A percentile compares a stretch with the other conserved stretches of the same genome.
Evolutionary conservation across 2,329 filamentous ascomycete genomes (phyloP).

Genomic region (Botrytis pseudocinerea): DNA sequence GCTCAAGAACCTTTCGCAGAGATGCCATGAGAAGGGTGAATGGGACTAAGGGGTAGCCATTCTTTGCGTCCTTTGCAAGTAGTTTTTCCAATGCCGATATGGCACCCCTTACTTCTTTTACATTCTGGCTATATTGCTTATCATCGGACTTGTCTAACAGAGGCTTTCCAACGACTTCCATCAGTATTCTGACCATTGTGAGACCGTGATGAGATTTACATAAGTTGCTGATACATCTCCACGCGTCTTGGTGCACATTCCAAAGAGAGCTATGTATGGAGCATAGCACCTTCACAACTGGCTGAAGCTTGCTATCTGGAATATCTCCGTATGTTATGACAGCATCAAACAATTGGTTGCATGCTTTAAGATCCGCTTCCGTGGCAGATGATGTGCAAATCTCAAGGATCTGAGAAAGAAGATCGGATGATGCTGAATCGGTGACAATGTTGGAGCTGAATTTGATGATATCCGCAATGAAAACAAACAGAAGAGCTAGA

Average conservation of each 20-base stretch:
- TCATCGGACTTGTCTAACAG: constrained; percentile 48
- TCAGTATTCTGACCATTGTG: constrained; percentile 63
- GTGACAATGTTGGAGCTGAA: constrained; percentile 71
- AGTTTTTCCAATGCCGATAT: constrained; percentile 64
- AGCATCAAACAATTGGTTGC: constrained; percentile 67
- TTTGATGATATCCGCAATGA: constrained; percentile 68
- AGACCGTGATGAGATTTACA: constrained; percentile 74
- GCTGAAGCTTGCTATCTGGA: constrained; percentile 60
- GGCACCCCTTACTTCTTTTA: constrained; percentile 61
- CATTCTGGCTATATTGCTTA: constrained; percentile 46
- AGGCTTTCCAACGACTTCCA: constrained; percentile 60
- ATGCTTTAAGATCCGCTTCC: constrained; percentile 64
- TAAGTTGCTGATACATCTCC: constrained; percentile 69
- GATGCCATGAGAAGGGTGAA: constrained; percentile 60
- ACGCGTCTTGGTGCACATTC: constrained; percentile 61
- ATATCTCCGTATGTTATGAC: constrained; percentile 73
- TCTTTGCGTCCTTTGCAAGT: constrained; percentile 58
- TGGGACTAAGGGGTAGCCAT: constrained; percentile 60
- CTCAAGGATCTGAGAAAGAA: constrained; percentile 62
- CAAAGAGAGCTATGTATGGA: constrained; percentile 69
- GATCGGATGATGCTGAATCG: constrained; percentile 58
- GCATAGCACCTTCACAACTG: constrained; percentile 69
- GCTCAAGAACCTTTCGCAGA: constrained; percentile 50
- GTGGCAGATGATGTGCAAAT: constrained; percentile 69
- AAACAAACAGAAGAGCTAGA: constrained; percentile 63